Base-by-base conservation (phyloP, 345 rosid species). In the Syzygium oleosum region DNA sequence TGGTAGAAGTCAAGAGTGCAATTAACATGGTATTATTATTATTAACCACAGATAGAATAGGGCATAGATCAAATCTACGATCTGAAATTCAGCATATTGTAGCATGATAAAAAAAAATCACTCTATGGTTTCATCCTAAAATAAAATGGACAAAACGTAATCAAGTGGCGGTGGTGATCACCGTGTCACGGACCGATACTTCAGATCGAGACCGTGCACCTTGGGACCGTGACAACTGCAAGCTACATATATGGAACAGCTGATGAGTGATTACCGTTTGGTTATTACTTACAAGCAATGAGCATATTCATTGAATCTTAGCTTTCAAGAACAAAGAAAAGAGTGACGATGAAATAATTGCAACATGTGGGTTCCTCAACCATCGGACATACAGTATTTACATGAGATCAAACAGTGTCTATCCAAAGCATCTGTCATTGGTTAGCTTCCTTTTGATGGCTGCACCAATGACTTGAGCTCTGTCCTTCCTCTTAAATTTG, bases 311-410 rank as follows among this genome's bases (percentile, higher is more conserved):
- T 56, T 87, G 68, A 87, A 77, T 79, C 88, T 87, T 87, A 79
- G 85, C 88, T 87, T 87, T 53, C 85, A 87, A 87, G 88, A 56
- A 87, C 31, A 86, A 34, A 61, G 85, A 22, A 80, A 43, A 84
- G 52, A 79, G 51, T 8, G 51, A 5, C 38, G n/a, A 77, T 41
- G 41, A 41, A 80, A 52, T 53, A 51, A 73, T 73, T 73, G 49
- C 80, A 25, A 5, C 46, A 38, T 38, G 80, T 73, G 80, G 80
- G 80, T 73, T 73, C 80, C 80, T 41, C 49, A 4, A 34, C 80
- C 0, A 9, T 34, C 41, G 49, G 49, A 34, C 49, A 12, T 19
- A 34, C 80, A 73, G 25, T 73, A 12, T 41, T 38, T 9, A 8
- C 80, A 73, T 73, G 80, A 38, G 80, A 73, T 41, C 23, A 38